Evolutionary conservation across 1,284 basidiomycete genomes (phyloP).

Genomic region (Spongiforma sp.): DNA sequence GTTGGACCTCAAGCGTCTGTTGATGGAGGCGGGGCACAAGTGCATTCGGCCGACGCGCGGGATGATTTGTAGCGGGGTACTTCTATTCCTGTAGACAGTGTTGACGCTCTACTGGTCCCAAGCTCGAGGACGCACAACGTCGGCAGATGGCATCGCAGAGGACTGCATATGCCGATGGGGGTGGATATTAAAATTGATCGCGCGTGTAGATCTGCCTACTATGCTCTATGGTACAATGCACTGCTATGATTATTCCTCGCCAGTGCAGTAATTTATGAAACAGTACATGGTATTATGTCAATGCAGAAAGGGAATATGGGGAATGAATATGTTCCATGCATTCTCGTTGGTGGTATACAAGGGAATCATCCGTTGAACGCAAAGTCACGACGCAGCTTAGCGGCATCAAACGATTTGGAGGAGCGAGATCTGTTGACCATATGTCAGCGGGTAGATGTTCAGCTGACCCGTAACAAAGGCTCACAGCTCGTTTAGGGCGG

Average conservation of each 20-base stretch:
- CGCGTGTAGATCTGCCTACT: no score
- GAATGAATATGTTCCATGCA: no score
- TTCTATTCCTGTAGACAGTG: not conserved
- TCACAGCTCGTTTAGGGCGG: conserved; percentile 27
- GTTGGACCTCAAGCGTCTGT: conserved; percentile 94
- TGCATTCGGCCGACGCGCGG: conserved; percentile 38
- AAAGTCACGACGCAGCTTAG: conserved; percentile 25
- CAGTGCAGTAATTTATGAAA: not conserved
- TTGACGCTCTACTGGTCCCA: conserved; percentile 86
- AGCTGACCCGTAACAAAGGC: conserved; percentile 3
- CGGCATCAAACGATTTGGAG: conserved; percentile 21
- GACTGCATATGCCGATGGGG: conserved; percentile 65
- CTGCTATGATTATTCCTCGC: not conserved
- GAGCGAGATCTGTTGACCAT: conserved; percentile 4
- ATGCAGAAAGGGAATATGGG: no score
- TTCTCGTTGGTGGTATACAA: not conserved
- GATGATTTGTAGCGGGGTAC: not conserved
- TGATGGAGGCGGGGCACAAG: conserved; percentile 99
- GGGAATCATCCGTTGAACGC: conserved; percentile 24
- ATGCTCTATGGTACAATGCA: conserved; percentile 18
- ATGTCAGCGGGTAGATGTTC: conserved; percentile 3
- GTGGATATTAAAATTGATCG: conserved; percentile 42
- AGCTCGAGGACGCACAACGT: conserved; percentile 92
- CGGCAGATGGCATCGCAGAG: conserved; percentile 88
- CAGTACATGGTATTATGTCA: not conserved